Base-by-base conservation (phyloP, 805 yeast genomes). In the Pichia ethanolica region DNA sequence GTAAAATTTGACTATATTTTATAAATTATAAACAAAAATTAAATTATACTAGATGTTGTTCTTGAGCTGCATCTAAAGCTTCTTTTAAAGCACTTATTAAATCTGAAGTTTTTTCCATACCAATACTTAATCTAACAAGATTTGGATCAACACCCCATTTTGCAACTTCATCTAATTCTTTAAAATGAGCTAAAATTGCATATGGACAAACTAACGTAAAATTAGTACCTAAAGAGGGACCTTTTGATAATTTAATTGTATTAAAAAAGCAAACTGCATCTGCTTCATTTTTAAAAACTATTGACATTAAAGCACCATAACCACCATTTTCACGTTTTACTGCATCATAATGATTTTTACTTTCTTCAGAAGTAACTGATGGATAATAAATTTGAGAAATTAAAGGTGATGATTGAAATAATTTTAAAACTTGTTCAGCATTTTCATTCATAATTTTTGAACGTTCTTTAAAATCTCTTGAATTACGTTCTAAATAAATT, bases 141-240 rank as follows among this genome's bases (percentile, higher is more conserved):
- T 83, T 76, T 52, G 81, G 71, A 61, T 87, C 95, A 34, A 89
- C 87, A 2, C 93, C 96, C 83, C 88, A 89, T 58, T 79, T 71
- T 45, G 77, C 86, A 26, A 86, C 83, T 59, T 82, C 89, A 52
- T 87, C 91, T 49, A 89, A 68, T 65, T 89, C 96, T 48, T 73
- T 75, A 65, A 81, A 88, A 64, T 89, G 96, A 3, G 96, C 96
- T 51, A 90, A 71, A 43, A 90, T 78, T 7, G 96, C 77, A 66
- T 90, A 90, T 8, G 97, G 97, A 63, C 95, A 89, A 5, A 89
- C 89, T 57, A 89, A 71, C 0, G 95, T 84, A 69, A 88, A 87
- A 67, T 86, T 89, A 0, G 96, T 88, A 11, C 97, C 97, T 56
- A 89, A 73, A 13, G 93, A 83, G 4, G 97, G 97, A 2, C 97